Base-by-base conservation (phyloP, 176 grass and related monocot genomes). In the Ampelocalamus luodianensis region DNA sequence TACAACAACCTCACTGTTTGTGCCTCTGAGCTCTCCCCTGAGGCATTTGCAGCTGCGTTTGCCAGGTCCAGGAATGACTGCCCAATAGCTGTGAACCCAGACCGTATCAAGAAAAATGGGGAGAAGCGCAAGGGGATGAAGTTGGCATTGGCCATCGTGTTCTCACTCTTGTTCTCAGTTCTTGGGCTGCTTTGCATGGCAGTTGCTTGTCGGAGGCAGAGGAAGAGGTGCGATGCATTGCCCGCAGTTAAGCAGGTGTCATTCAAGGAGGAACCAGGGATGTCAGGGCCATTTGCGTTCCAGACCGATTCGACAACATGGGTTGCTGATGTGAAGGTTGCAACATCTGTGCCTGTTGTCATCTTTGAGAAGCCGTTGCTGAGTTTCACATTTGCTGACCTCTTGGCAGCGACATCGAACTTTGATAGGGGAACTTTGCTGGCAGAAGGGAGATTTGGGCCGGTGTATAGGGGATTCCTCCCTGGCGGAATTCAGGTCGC, bases 1-100 rank as follows among this genome's bases (percentile, higher is more conserved):
- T 96, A 92, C 88, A 99, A 99, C 90, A 99, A 99, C 58, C 91
- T 99, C 62, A 96, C 96, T 37, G 85, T 94, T 11, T 99, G 96
- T 15, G 96, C 83, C 43, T 88, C 91, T 6, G 83, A 91, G n/a
- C 86, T 96, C 79, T 88, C 93, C 42, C 78, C 92, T 1, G 70
- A 87, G 70, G 72, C 63, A 8, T 92, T 89, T 81, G 91, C 78
- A 4, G 81, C 91, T 26, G 83, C 93, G 15, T 96, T 99, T 83
- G 86, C 91, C 26, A 87, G 78, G 62, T 96, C 93, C 27, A 90
- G 81, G 72, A 94, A 90, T 82, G 86, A 99, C 65, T 99, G 96
- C 84, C 96, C 96, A 2, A 92, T 99, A n/a, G 96, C 96, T 32
- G 96, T 94, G 38, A 87, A 99, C 72, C 96, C 93, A 1, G 83